phyloP scores from a whole-genome alignment of 306 rosid species.

The Castanospermum australe region DNA sequence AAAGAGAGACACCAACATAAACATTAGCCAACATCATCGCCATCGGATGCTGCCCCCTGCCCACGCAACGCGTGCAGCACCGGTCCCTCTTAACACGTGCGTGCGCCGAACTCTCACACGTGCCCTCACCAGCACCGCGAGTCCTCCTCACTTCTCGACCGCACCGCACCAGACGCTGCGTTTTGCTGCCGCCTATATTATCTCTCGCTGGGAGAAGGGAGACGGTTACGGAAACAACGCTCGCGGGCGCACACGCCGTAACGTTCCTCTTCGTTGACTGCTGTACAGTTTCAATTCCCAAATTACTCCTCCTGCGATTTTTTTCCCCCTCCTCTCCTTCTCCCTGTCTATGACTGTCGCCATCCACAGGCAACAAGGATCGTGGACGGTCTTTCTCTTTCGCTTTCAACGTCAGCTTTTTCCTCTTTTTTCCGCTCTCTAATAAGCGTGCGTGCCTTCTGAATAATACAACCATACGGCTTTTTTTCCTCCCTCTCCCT shows the following conservation, averaged over 20 bases:
- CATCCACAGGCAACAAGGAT: constrained; percentile 15
- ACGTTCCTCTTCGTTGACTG: not conserved
- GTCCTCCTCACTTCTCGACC: too few relatives aligned
- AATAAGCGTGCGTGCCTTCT: constrained; percentile 26
- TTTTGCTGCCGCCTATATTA: too few relatives aligned
- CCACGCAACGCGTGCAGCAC: not conserved
- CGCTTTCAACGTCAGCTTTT: constrained; percentile 19
- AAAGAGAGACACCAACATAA: not conserved
- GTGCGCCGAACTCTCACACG: constrained; percentile 40
- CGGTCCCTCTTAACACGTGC: constrained; percentile 29
- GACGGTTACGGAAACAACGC: not conserved
- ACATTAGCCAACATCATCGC: not conserved
- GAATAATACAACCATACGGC: constrained; percentile 1
- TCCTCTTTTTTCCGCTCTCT: constrained; percentile 31
- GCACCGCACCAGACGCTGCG: not conserved
- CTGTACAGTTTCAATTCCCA: not conserved
- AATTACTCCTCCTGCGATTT: not conserved
- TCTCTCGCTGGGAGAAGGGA: too few relatives aligned
- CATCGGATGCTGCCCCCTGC: not conserved
- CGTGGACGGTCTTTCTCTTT: too few relatives aligned
- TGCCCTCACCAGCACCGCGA: not conserved
- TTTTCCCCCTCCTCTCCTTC: too few relatives aligned
- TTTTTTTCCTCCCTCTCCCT: not conserved
- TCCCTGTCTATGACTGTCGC: not conserved
- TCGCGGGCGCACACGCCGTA: not conserved